Evolutionary conservation across 305 asterid genomes (phyloP).

Genomic region (Solanum hybrid): DNA sequence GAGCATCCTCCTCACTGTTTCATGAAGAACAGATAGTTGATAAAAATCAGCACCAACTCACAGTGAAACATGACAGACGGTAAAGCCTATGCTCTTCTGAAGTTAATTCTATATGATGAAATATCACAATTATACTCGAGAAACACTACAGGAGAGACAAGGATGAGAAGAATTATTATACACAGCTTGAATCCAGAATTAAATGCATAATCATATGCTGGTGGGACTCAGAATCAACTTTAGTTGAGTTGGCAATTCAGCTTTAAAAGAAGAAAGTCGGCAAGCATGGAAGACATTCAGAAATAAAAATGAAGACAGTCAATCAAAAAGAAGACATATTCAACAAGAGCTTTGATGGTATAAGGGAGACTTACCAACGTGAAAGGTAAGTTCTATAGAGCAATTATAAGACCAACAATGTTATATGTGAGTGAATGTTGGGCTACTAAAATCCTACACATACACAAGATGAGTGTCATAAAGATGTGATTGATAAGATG

Average conservation of each 20-base stretch:
- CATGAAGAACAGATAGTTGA: background rate
- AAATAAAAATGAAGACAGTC: background rate
- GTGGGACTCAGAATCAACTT: background rate
- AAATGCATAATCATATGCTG: background rate
- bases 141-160: background rate
- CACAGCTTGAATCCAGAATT: background rate
- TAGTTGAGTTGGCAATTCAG: background rate
- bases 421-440: background rate
- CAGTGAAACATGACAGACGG: background rate
- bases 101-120: background rate
- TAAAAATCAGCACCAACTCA: background rate
- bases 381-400: background rate
- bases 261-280: background rate
- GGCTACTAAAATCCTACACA: background rate
- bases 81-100: background rate
- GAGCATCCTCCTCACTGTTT: conserved; percentile 70
- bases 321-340: too few relatives aligned
- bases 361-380: too few relatives aligned
- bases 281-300: background rate
- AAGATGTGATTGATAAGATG: background rate
- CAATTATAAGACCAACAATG: background rate
- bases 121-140: background rate
- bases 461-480: background rate
- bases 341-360: too few relatives aligned
- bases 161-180: background rate